These are phyloP conservation scores for Isoetes taiwanensis DNA, from an alignment of 75 land plant genomes.

Conservation along the genomic window DNA sequence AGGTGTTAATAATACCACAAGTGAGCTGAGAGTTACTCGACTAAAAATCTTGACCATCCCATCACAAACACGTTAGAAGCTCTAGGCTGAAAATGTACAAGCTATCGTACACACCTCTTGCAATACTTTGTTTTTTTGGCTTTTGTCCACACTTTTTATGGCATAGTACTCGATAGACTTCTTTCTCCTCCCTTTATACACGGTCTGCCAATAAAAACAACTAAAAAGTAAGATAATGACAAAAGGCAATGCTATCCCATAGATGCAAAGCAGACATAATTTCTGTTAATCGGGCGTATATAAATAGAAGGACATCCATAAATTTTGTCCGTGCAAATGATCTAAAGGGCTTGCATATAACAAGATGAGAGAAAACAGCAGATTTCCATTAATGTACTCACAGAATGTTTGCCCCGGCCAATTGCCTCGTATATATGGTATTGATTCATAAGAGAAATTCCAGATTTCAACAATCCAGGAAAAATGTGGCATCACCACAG, in stretches of 20 bases:
- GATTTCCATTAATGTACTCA: slow-evolving; percentile 8
- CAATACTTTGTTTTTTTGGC: slow-evolving; percentile 63
- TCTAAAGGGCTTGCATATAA: neutral
- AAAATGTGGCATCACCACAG: too few relatives aligned
- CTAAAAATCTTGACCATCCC: too few relatives aligned
- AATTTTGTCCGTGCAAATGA: neutral
- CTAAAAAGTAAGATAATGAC: neutral
- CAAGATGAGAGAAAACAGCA: neutral
- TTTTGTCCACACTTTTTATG: slow-evolving; percentile 93
- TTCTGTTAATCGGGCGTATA: too few relatives aligned
- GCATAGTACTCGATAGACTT: slow-evolving; percentile 95
- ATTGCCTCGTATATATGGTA: slow-evolving; percentile 95
- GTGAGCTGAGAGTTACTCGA: too few relatives aligned
- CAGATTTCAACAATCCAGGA: too few relatives aligned
- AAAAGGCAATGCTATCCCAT: slow-evolving; percentile 8
- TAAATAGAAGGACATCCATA: too few relatives aligned
- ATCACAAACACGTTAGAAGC: too few relatives aligned
- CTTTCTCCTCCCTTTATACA: slow-evolving; percentile 96
- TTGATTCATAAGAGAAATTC: slow-evolving; percentile 55
- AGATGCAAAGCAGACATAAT: too few relatives aligned
- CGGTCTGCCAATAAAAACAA: slow-evolving; percentile 48
- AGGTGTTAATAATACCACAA: too few relatives aligned
- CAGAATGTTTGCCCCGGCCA: slow-evolving; percentile 88
- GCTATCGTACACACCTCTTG: slow-evolving; percentile 56
- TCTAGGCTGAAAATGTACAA: too few relatives aligned